Evolutionary conservation across 192 early-diverging fungal genomes (phyloP).

Genomic region (Linderina pennispora): DNA sequence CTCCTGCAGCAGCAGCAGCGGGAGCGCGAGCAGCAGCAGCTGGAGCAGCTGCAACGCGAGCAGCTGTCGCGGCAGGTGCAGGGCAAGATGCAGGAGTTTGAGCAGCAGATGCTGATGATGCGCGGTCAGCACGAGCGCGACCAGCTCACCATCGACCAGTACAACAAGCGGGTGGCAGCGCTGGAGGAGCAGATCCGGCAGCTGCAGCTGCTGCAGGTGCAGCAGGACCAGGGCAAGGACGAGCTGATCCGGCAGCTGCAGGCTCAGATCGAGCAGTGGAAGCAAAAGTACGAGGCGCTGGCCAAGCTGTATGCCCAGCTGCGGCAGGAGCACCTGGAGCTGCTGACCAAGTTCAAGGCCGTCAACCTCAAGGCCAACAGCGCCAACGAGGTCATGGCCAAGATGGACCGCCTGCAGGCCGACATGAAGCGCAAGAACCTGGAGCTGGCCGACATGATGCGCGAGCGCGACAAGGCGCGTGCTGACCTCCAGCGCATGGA

Average conservation of each 20-base stretch:
- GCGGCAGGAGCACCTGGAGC: slow-evolving; percentile 90
- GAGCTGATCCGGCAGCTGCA: slow-evolving; percentile 79
- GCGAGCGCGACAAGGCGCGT: slow-evolving; percentile 80
- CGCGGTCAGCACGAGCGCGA: slow-evolving; percentile 77
- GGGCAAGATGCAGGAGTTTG: slow-evolving; percentile 70
- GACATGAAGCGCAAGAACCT: slow-evolving; percentile 70
- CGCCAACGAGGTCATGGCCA: slow-evolving; percentile 78
- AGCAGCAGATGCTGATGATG: slow-evolving; percentile 72
- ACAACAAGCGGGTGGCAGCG: slow-evolving; percentile 74
- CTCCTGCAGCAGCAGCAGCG: slow-evolving; percentile 70
- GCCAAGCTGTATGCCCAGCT: slow-evolving; percentile 98
- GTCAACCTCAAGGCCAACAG: slow-evolving; percentile 74
- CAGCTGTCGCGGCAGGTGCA: slow-evolving; percentile 79
- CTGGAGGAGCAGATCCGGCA: slow-evolving; percentile 80
- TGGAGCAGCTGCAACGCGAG: slow-evolving; percentile 68
- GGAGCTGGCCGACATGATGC: slow-evolving; percentile 82
- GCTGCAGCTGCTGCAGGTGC: slow-evolving; percentile 60
- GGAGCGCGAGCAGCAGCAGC: slow-evolving; percentile 64
- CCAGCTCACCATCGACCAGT: slow-evolving; percentile 78
- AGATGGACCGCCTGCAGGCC: slow-evolving; percentile 72
- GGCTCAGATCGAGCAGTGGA: slow-evolving; percentile 94
- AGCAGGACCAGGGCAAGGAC: slow-evolving; percentile 76
- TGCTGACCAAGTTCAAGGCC: slow-evolving; percentile 86
- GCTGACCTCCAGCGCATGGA: slow-evolving; percentile 75
- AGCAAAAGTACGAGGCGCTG: slow-evolving; percentile 95